Evolutionary conservation across 2,329 filamentous ascomycete species (phyloP).

Genomic region (Pseudopyricularia javanii): DNA sequence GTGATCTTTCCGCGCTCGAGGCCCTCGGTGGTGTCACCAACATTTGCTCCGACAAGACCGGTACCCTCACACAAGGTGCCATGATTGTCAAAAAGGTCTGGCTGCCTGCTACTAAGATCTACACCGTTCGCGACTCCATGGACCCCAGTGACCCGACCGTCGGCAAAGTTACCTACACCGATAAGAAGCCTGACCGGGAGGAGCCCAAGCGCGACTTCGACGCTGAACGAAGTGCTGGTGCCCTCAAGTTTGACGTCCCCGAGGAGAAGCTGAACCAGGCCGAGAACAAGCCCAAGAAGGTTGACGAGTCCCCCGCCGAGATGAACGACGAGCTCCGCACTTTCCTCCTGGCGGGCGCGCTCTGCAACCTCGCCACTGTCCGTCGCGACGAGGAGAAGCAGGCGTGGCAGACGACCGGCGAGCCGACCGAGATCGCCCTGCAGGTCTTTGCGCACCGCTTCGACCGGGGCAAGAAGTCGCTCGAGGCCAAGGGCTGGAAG

Average conservation of each 20-base stretch:
- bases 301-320: conserved; percentile 20
- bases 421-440: conserved; percentile 65
- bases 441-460: conserved; percentile 66
- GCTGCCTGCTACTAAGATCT: conserved; percentile 44
- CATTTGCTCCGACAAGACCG: conserved; percentile 65
- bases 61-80: conserved; percentile 55
- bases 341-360: conserved; percentile 43
- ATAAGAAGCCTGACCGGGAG: conserved; percentile 14
- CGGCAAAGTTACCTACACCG: conserved; percentile 37
- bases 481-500: conserved; percentile 43
- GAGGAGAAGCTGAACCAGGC: conserved; percentile 36
- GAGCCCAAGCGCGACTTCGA: conserved; percentile 37
- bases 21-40: conserved; percentile 60
- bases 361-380: conserved; percentile 55
- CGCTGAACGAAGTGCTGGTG: conserved; percentile 45
- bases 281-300: conserved; percentile 19
- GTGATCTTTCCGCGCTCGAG: conserved; percentile 53
- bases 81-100: conserved; percentile 60
- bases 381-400: conserved; percentile 39
- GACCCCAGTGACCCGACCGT: conserved; percentile 49
- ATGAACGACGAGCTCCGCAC: conserved; percentile 36
- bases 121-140: conserved; percentile 49
- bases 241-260: conserved; percentile 50
- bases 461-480: conserved; percentile 38
- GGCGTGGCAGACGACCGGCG: conserved; percentile 55